Percentiles rank a stretch among this genome's conserved stretches.
These are phyloP conservation scores for Cinchona pubescens DNA, from an alignment of 257 asterid genomes.

Conservation along the genomic window DNA sequence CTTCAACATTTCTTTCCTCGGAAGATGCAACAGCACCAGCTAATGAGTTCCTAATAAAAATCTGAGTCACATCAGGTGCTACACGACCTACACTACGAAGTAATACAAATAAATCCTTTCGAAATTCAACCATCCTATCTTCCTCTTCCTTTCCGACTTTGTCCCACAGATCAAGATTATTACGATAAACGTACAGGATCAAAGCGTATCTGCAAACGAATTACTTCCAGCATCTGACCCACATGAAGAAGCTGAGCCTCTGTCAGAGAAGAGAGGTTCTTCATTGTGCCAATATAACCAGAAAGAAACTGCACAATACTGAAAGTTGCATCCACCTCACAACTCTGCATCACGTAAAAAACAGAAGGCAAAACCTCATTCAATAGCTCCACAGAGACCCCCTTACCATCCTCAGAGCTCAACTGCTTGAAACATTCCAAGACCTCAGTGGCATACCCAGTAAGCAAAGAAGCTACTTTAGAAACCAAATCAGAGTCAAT, in stretches of 20 bases:
- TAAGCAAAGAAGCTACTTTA: conserved; percentile 66
- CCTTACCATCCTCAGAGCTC: conserved; percentile 55
- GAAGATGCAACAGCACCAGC: conserved; percentile 56
- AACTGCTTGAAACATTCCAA: conserved; percentile 76
- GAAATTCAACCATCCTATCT: conserved; percentile 83
- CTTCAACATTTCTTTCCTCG: conserved; percentile 71
- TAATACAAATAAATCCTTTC: conserved; percentile 76
- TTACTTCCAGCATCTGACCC: conserved; percentile 75
- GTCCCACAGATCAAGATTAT: conserved; percentile 61
- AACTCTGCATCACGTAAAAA: conserved; percentile 64
- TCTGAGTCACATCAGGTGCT: conserved; percentile 80
- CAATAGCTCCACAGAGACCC: conserved; percentile 54
- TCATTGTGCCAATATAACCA: conserved; percentile 83
- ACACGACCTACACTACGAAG: conserved; percentile 80
- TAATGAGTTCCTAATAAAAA: conserved; percentile 72
- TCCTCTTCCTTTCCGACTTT: conserved; percentile 88
- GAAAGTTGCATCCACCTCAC: conserved; percentile 65
- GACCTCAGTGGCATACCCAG: conserved; percentile 79
- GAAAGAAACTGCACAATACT: conserved; percentile 86
- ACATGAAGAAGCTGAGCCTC: conserved; percentile 71
- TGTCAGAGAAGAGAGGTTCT: conserved; percentile 51
- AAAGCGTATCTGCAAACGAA: conserved; percentile 59
- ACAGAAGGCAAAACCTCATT: conserved; percentile 93
- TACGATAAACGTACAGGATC: conserved; percentile 71
- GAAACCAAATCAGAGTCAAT: conserved; percentile 58